phyloP scores from a whole-genome alignment of 495 filamentous ascomycete species.

The Extremus antarcticus region DNA sequence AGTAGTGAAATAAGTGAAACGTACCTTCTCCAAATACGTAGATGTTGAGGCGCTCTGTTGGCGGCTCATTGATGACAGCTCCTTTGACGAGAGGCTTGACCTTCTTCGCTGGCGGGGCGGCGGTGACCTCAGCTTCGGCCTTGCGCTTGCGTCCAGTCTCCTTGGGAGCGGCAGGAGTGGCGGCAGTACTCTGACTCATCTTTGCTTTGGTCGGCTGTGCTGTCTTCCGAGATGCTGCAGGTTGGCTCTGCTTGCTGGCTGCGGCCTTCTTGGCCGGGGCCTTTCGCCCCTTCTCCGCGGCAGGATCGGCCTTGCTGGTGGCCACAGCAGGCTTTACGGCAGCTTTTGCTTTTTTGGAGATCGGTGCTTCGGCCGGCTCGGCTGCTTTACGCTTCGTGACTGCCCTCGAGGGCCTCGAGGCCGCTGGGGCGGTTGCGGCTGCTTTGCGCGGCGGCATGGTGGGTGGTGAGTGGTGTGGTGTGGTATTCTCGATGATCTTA shows the following conservation, averaged over 20 bases:
- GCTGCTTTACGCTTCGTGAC: constrained; percentile 6
- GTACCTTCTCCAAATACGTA: constrained; percentile 59
- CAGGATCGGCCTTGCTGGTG: too few species aligned
- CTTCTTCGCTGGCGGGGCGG: constrained; percentile 15
- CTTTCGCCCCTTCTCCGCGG: too few species aligned
- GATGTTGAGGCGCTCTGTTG: constrained; percentile 44
- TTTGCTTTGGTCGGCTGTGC: background rate
- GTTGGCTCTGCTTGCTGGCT: background rate
- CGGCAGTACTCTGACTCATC: background rate
- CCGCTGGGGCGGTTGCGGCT: background rate
- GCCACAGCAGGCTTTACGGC: background rate
- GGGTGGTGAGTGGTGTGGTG: constrained; percentile 1
- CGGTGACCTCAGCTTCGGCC: background rate
- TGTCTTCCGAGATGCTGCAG: constrained; percentile 2
- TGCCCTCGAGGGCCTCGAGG: constrained; percentile 1
- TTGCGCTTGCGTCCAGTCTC: constrained; percentile 10
- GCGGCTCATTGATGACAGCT: constrained; percentile 29
- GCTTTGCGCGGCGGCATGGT: constrained; percentile 3
- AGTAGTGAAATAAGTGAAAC: background rate
- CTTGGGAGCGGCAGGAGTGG: background rate
- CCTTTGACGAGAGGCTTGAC: constrained; percentile 21
- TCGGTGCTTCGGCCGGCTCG: background rate
- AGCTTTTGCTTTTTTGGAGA: background rate
- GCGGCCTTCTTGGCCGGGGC: background rate
- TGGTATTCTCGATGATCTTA: background rate